Evolutionary conservation across 78 protist species (phyloP).

Genomic region (Parvularia atlantis): DNA sequence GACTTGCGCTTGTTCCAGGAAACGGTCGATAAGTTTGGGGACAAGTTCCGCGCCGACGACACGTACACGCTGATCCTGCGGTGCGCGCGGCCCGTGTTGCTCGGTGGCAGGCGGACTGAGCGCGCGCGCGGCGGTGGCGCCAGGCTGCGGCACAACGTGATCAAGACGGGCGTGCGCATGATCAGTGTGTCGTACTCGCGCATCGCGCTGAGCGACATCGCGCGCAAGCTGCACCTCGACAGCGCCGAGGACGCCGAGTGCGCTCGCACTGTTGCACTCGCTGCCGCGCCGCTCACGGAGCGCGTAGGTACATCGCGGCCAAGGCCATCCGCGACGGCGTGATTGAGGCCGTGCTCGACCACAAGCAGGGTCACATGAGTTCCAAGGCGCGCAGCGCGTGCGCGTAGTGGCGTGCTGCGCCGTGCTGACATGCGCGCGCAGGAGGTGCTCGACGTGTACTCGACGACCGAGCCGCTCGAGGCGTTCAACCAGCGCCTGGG

Average conservation of each 20-base stretch:
- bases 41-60: slow-evolving; percentile 55
- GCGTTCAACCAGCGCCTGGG: slow-evolving; percentile 67
- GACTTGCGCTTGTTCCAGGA: slow-evolving; percentile 57
- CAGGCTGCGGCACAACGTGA: slow-evolving; percentile 84
- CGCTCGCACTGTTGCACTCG: too few relatives aligned
- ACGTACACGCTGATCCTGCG: slow-evolving; percentile 62
- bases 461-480: slow-evolving; percentile 71
- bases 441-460: slow-evolving; percentile 64
- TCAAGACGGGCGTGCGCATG: slow-evolving; percentile 83
- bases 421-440: neutral
- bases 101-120: too few relatives aligned
- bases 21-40: slow-evolving; percentile 32
- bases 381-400: slow-evolving; percentile 20
- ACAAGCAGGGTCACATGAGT: slow-evolving; percentile 40
- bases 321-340: slow-evolving; percentile 89
- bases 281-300: too few relatives aligned
- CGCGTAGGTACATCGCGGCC: slow-evolving; percentile 82
- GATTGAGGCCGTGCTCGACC: slow-evolving; percentile 77
- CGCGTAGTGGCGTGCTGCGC: too few relatives aligned
- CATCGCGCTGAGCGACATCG: slow-evolving; percentile 67
- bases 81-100: too few relatives aligned
- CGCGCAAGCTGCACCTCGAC: slow-evolving; percentile 67
- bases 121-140: too few relatives aligned
- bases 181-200: slow-evolving; percentile 69
- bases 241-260: slow-evolving; percentile 51